A percentile compares a stretch with the other conserved stretches of the same genome.
These are phyloP conservation scores for Taxillus chinensis DNA, from an alignment of 164 flowering plant genomes.

Conservation along the genomic window DNA sequence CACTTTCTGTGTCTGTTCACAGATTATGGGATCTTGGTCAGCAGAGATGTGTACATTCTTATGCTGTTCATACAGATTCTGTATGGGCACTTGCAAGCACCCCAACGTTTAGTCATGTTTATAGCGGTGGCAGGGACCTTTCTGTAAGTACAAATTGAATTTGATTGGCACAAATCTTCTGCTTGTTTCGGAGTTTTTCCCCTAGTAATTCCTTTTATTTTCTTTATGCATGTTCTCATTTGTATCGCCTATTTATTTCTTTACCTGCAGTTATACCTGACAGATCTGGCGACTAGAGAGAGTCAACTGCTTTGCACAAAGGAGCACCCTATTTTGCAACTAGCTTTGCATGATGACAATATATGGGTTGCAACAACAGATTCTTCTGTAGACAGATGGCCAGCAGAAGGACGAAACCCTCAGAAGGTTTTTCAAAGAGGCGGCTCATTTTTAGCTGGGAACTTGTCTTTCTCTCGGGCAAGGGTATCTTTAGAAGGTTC, in stretches of 20 bases:
- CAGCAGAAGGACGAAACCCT: conserved; percentile 71
- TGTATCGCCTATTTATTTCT: conserved; percentile 8
- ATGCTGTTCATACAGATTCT: conserved; percentile 98
- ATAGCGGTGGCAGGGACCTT: conserved; percentile 92
- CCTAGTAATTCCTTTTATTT: background rate
- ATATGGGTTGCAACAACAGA: conserved; percentile 94
- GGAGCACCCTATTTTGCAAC: conserved; percentile 72
- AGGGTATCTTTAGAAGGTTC: conserved; percentile 88
- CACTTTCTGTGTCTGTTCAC: conserved; percentile 6
- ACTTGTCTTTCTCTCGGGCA: conserved; percentile 84
- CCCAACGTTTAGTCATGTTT: conserved; percentile 88
- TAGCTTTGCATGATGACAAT: conserved; percentile 79
- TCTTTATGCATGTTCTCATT: conserved; percentile 1
- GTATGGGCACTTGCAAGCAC: conserved; percentile 99
- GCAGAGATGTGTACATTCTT: conserved; percentile 96
- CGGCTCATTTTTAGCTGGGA: conserved; percentile 88
- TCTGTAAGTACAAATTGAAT: conserved; percentile 49
- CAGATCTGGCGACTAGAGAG: conserved; percentile 93
- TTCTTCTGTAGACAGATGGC: conserved; percentile 82
- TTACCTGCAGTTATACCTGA: conserved; percentile 66
- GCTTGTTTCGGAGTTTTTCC: background rate
- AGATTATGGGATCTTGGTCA: conserved; percentile 99
- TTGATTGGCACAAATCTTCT: background rate
- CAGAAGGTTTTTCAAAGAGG: conserved; percentile 77
- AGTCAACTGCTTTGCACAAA: conserved; percentile 81